These are phyloP conservation scores for Globisporangium radiosum DNA, from an alignment of 352 stramenopile genomes.

Conservation along the genomic window DNA sequence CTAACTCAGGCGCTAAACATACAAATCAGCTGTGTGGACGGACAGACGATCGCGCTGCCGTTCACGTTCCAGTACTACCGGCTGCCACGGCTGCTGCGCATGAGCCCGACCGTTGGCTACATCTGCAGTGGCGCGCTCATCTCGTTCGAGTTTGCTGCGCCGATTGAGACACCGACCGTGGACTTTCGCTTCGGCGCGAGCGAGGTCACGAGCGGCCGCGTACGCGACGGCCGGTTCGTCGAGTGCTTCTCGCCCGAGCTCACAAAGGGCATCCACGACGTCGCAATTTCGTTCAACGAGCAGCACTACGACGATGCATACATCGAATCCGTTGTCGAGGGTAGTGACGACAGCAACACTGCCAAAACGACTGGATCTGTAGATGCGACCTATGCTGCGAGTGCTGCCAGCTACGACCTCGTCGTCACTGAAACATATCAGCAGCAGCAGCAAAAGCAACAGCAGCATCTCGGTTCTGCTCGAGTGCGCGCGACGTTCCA, in stretches of 20 bases:
- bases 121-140: slow-evolving; percentile 55
- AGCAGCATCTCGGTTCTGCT: no score
- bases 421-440: neutral
- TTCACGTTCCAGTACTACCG: slow-evolving; percentile 59
- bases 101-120: slow-evolving; percentile 51
- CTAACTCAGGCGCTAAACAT: slow-evolving; percentile 32
- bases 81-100: slow-evolving; percentile 33
- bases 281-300: slow-evolving; percentile 63
- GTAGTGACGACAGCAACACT: slow-evolving; percentile 1
- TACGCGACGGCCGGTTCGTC: slow-evolving; percentile 38
- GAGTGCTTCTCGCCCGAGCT: slow-evolving; percentile 63
- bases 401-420: neutral
- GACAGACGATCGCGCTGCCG: slow-evolving; percentile 36
- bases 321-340: slow-evolving; percentile 5
- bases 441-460: neutral
- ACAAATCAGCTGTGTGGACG: slow-evolving; percentile 51
- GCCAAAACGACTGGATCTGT: neutral
- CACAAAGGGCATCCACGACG: slow-evolving; percentile 25
- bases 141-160: slow-evolving; percentile 56
- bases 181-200: slow-evolving; percentile 53
- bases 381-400: no score
- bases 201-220: slow-evolving; percentile 21
- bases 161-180: slow-evolving; percentile 48
- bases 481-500: slow-evolving; percentile 28
- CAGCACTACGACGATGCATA: slow-evolving; percentile 46